Conservation (phyloP, 441 rosid genomes). For the Oxalis stricta region DNA sequence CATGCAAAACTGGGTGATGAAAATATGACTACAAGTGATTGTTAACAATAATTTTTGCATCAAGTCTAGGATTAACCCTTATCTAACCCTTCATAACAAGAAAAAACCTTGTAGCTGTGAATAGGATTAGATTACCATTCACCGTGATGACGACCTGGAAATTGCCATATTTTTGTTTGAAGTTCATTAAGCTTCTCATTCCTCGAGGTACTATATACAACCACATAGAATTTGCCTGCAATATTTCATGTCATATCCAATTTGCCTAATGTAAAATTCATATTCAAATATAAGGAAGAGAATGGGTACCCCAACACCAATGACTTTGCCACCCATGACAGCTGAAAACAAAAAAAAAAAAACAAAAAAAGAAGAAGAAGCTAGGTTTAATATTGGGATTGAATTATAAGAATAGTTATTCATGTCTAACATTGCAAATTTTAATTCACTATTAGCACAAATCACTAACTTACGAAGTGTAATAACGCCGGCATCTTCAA, state of each 20-base stretch:
- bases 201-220: constrained; percentile 83
- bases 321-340: constrained; percentile 30
- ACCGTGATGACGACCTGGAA: constrained; percentile 72
- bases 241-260: not conserved
- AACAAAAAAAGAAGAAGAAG: not conserved
- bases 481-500: constrained; percentile 60
- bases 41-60: too few relatives aligned
- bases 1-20: not conserved
- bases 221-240: constrained; percentile 89
- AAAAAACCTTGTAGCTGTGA: too few relatives aligned
- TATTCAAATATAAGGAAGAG: not conserved
- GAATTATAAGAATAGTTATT: not conserved
- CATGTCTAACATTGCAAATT: not conserved
- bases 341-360: constrained; percentile 33
- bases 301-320: constrained; percentile 59
- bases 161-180: constrained; percentile 71
- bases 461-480: constrained; percentile 46
- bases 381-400: not conserved
- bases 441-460: not conserved
- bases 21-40: not conserved
- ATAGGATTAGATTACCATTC: constrained; percentile 37
- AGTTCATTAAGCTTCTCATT: constrained; percentile 81
- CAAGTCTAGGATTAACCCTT: not conserved
- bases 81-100: not conserved
- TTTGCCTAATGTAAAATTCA: not conserved